Evolutionary conservation across 345 rosid species (phyloP), one percentile per base, ranked within the genome.

Genomic region (Eucalyptus curtisii): DNA sequence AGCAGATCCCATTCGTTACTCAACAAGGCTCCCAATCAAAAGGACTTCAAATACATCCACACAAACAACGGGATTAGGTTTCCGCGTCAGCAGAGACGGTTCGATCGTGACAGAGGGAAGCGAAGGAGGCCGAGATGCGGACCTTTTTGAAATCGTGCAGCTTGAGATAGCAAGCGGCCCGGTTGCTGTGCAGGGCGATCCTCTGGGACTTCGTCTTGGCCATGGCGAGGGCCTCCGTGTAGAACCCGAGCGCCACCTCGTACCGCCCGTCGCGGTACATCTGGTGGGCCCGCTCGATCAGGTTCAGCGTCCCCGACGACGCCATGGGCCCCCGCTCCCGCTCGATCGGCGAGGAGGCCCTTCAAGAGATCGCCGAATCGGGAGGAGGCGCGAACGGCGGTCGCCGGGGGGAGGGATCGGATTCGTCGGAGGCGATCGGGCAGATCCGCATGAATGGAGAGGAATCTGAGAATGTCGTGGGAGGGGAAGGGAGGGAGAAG

Each of bases 141-240:
- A 97, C 99, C 97, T 94, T 92, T 57, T 93, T 91, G 98, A 97
- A 97, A 90, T 92, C 91, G 91, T 95, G 99, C 59, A 97, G 86
- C 85, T 96, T 97, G 91, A 97, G 89, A 87, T 88, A 97, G 90
- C 99, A 97, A 91, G 99, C 99, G 86, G 99, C 99, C 68, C 99
- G 92, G 89, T 97, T 97, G 90, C 99, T 97, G 89, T 97, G 98
- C 88, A 97, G 90, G 87, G 98, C 95, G 93, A 97, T 97, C 96
- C 92, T 96, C 91, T 96, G 99, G 20, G 95, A 93, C 45, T 92
- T 96, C 27, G 95, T 89, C 89, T 93, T 96, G 84, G 98, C 98
- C 86, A 94, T 85, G 42, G 93, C 89, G 87, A 96, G 98, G 52
- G 99, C 98, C 88, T 95, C 96, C 24, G 98, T 94, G 92, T 96